phyloP scores from a whole-genome alignment of 768 basidiomycete species.

The Tulasnella sp. region DNA sequence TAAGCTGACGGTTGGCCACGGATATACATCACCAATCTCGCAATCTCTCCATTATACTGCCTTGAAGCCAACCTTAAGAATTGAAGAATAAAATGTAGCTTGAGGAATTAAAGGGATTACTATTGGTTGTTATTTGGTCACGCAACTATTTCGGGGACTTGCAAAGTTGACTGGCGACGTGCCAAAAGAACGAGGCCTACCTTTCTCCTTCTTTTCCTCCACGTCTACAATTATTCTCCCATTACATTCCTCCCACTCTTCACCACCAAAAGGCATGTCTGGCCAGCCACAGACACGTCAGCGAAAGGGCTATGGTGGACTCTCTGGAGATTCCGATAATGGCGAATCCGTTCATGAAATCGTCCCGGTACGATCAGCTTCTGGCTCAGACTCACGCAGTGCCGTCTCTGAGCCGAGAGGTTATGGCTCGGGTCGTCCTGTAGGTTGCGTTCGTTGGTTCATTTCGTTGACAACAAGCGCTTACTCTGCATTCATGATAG shows the following conservation, averaged over 20 bases:
- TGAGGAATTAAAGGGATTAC: no score
- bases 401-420: not conserved
- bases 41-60: not conserved
- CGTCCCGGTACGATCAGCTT: no score
- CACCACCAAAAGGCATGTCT: conserved; percentile 4
- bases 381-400: not conserved
- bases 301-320: conserved; percentile 4
- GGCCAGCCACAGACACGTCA: conserved; percentile 10
- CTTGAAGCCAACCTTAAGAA: no score
- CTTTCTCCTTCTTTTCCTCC: not conserved
- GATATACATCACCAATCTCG: not conserved
- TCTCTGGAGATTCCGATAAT: conserved; percentile 9
- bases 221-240: conserved; percentile 12
- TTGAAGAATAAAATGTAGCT: no score
- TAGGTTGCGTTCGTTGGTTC: no score
- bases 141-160: no score
- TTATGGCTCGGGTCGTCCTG: not conserved
- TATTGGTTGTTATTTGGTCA: no score
- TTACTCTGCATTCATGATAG: not conserved
- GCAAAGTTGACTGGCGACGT: not conserved
- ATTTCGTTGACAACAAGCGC: not conserved
- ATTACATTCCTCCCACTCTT: not conserved
- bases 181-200: no score
- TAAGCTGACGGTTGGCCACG: not conserved
- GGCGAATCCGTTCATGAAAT: not conserved